Evolutionary conservation across 257 asterid genomes (phyloP), one percentile per base, ranked within the genome.

Genomic region (Asclepias syriaca): DNA sequence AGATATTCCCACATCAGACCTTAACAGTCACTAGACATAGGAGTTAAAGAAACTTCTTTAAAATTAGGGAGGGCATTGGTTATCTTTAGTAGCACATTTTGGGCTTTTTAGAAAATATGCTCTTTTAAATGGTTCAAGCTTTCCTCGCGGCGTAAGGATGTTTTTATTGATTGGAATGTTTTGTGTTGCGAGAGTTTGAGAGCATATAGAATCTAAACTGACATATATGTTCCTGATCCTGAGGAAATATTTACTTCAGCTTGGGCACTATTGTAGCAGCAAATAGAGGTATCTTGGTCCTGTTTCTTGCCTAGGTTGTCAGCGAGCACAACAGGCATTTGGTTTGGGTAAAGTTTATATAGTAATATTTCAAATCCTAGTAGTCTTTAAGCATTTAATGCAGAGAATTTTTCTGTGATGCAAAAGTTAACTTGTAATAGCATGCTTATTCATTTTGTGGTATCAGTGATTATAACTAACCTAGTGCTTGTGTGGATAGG

Each of bases 401-500:
- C 16, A 32, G 19, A 53, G 37, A 74, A 54, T 18, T 55, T 37
- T 53, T 49, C 49, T 39, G 0, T 57, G 9, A 27, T 19, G 39
- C 56, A 16, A 6, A 39, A 54, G 29, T n/a, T 21, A 74, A 19
- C 29, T 13, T 45, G 32, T 54, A 70, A 15, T 66, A 15, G 8
- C n/a, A 5, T 6, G 53, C 73, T 16, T n/a, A n/a, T 39, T 29
- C 51, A 27, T 27, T 9, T 2, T 66, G 11, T 66, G 50, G 9
- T 43, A n/a, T 46, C 37, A 46, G n/a, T 16, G 24, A 46, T 24
- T 54, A 0, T 71, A 54, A 66, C 11, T 37, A 24, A 54, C 40
- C 65, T 65, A 16, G 70, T 77, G 63, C 60, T 81, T 71, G 45
- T 69, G 49, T 75, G 46, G 78, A 74, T 86, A 92, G 98, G 89